Evolutionary conservation across 1,284 basidiomycete species (phyloP), one percentile per base, ranked within the genome.

Genomic region (Apiotrichum siamense): DNA sequence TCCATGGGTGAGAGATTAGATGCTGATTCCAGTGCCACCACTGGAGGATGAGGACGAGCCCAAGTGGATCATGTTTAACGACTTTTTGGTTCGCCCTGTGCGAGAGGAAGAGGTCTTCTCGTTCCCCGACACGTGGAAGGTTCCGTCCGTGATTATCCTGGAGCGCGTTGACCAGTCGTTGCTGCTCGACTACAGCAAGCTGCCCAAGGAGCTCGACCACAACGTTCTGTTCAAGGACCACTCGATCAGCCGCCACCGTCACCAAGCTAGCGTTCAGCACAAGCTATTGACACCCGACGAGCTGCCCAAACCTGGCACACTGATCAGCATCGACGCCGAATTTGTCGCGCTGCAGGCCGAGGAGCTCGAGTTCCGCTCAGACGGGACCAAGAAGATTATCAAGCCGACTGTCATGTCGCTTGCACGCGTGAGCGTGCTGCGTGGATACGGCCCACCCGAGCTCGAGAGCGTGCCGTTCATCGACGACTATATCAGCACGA

Each of bases 321-420:
- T 96, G 39, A 84, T 98, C 20, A 84, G 93, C 2, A 97, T 99
- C 58, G 96, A 98, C 67, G 91, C 96, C 2, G 96, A 98, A 69
- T 98, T 99, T 68, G 93, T 98, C 7, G 87, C 86, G 17, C 86
- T 99, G 78, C 91, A 97, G 69, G 87, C 91, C 83, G 94, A 97
- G 75, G 94, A 98, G 71, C 86, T 86, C 23, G 94, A 99, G 69
- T 88, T 87, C 65, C 83, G 88, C 11, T 97, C 93, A 0, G 91
- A 97, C 64, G 93, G 94, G 3, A 90, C 89, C 4, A 90, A 91
- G 70, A 91, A 88, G 60, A 84, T 97, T 24, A 78, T 98, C 23
- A 81, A 91, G 15, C 96, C 96, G 1, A 88, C 90, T 10, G 82
- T 90, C 50, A 82, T 96, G 61, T 89, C 90, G 43, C 79, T 98